Conservation (phyloP, 495 filamentous ascomycete genomes). For the Annulohypoxylon bovei region DNA sequence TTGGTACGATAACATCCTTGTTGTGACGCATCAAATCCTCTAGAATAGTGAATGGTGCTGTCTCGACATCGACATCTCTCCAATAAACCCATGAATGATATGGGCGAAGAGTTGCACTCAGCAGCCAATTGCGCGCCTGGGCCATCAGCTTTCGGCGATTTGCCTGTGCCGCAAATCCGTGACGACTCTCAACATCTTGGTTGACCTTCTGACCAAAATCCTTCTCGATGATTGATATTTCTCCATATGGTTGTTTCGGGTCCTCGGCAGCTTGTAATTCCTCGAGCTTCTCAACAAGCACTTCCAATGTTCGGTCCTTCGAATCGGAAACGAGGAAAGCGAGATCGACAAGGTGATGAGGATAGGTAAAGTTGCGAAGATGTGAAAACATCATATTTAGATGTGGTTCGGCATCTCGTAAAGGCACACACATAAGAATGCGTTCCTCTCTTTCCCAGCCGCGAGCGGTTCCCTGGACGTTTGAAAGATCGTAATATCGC, state of each 20-base stretch:
- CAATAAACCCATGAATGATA: conserved; percentile 99
- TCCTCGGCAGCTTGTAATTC: conserved; percentile 84
- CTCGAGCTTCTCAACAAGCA: conserved; percentile 76
- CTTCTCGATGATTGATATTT: conserved; percentile 98
- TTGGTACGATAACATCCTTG: conserved; percentile 98
- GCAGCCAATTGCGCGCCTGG: conserved; percentile 95
- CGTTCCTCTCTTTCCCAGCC: conserved; percentile 97
- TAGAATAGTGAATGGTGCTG: conserved; percentile 92
- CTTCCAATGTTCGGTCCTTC: conserved; percentile 85
- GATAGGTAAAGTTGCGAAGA: conserved; percentile 95
- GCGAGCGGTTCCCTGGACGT: conserved; percentile 85
- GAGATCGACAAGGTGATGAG: conserved; percentile 93
- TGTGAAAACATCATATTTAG: conserved; percentile 98
- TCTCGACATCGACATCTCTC: conserved; percentile 98
- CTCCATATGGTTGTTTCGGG: conserved; percentile 84
- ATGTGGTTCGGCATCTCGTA: conserved; percentile 93
- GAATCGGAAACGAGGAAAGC: conserved; percentile 98
- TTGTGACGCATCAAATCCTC: conserved; percentile 99
- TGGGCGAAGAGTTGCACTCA: conserved; percentile 91
- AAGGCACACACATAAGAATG: conserved; percentile 92
- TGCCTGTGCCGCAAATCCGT: conserved; percentile 97
- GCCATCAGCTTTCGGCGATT: conserved; percentile 96
- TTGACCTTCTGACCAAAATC: conserved; percentile 99
- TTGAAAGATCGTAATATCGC: conserved; percentile 93
- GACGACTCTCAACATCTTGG: conserved; percentile 96